Base-by-base conservation (phyloP, 352 stramenopile species). In the Pythium monospermum region DNA sequence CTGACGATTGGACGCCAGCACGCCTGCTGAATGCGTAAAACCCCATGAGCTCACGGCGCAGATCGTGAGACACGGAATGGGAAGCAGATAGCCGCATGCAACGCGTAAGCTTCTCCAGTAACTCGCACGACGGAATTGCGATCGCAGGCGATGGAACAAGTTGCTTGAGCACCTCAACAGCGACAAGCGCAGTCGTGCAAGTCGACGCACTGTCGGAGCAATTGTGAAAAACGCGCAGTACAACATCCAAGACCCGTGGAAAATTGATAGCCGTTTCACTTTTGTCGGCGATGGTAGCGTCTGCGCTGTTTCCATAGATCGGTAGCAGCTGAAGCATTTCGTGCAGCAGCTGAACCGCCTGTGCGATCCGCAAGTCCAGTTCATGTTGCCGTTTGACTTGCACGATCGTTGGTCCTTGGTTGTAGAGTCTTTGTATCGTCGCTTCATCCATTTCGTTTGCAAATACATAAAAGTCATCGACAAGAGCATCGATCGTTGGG, bases 31-130 rank as follows among this genome's bases (percentile, higher is more conserved):
- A 45, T 13, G 45, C 45, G 38, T 55, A 44, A 11, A 61, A 79
- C 40, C 66, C 51, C 6, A 72, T 37, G 18, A 85, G 77, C 2
- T 49, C 13, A 7, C 30, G 16, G 23, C 27, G 15, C 6, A 52
- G 22, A 31, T 52, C 51, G 6, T 10, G 6, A 2, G 28, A 18
- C 11, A 11, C 30, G 15, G 37, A 28, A 16, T 23, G n/a, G 30
- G 30, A 35, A 13, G 30, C 13, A 35, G 35, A n/a, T 40, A n/a
- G 35, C 5, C 13, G 8, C 16, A 40, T 21, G 35, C 5, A 40
- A 30, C 43, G 38, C 8, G 40, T 30, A 4, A 45, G 27, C 19
- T 5, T 16, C 18, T 44, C 33, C 15, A 45, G 23, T 15, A 38
- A 19, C 21, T 2, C 21, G 13, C 21, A 15, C 8, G 44, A 21